Base-by-base conservation (phyloP, 768 basidiomycete genomes). In the Hydnomerulius pinastri region DNA sequence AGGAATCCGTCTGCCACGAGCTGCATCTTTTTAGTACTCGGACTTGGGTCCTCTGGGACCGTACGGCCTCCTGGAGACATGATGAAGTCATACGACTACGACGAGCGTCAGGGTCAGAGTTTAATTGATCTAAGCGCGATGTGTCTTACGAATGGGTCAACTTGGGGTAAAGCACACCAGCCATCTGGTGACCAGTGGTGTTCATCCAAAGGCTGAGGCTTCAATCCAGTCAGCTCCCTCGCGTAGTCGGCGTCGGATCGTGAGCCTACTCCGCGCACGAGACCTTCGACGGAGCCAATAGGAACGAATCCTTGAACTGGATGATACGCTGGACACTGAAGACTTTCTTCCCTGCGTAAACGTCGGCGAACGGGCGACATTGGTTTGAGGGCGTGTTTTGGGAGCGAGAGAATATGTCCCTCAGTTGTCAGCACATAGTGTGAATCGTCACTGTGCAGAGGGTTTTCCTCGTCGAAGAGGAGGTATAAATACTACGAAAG, bases 361-460 rank as follows among this genome's bases (percentile, higher is more conserved):
- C 79, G 79, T 60, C 79, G 78, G 15, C 84, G 81, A 4, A 79
- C 70, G 27, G 79, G 54, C n/a, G 87, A 82, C 30, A 80, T 70
- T 7, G 80, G 78, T 54, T 74, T 79, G 24, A 88, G 72, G 43
- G 80, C 73, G 39, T 79, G 61, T 32, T 59, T 66, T 1, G 81
- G 82, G 17, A 97, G 77, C 10, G 77, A 77, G 37, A 99, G 74
- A 21, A 92, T 78, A 64, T 99, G 97, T 0, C 96, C 97, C 68
- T 98, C 97, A 1, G 97, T 99, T 6, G 94, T 92, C 64, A 97
- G 89, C 9, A 98, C 90, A 54, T 86, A 89, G 65, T 93, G 90
- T 0, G 89, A 88, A 63, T 90, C 86, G 59, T 90, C 86, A 3
- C 64, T 69, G 60, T 92, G 83, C 21, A 94, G 61, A 0, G 77